A percentile compares a stretch with the other conserved stretches of the same genome.
Conservation (phyloP, 805 yeast species). For the Nakazawaea wyomingensis region DNA sequence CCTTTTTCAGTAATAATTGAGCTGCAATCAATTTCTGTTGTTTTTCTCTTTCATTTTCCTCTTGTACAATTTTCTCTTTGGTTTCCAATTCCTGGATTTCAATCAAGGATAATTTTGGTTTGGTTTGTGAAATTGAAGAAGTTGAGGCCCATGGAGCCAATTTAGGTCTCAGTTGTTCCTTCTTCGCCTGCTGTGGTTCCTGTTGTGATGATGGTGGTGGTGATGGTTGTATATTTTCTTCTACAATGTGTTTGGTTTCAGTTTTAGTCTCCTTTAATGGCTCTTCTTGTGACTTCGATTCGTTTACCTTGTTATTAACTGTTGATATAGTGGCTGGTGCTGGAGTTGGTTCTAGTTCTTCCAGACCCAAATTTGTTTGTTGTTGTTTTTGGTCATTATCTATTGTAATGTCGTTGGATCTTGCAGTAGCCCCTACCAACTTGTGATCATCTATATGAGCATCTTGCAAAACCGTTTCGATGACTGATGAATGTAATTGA, state of each 20-base stretch:
- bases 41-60: constrained; percentile 31
- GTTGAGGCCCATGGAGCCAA: constrained; percentile 55
- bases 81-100: constrained; percentile 46
- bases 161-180: constrained; percentile 15
- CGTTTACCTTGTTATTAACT: not conserved
- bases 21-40: constrained; percentile 18
- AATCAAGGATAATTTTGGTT: constrained; percentile 40
- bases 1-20: constrained; percentile 4
- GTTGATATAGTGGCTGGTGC: not conserved
- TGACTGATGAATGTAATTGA: constrained; percentile 34
- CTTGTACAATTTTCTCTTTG: constrained; percentile 36
- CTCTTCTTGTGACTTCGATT: not conserved
- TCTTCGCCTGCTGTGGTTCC: constrained; percentile 1
- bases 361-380: no score
- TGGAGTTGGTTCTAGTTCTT: no score
- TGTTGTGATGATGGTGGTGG: not conserved
- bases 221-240: not conserved
- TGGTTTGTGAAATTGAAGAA: constrained; percentile 17
- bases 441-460: constrained; percentile 13
- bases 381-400: constrained; percentile 40
- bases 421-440: no score
- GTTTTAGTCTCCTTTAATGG: not conserved
- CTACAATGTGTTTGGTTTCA: not conserved
- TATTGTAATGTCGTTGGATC: constrained; percentile 22
- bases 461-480: constrained; percentile 34